Percentiles rank a stretch among this genome's conserved stretches.
phyloP scores from a whole-genome alignment of 371 early-diverging fungal species.

The Apophysomyces sp. region DNA sequence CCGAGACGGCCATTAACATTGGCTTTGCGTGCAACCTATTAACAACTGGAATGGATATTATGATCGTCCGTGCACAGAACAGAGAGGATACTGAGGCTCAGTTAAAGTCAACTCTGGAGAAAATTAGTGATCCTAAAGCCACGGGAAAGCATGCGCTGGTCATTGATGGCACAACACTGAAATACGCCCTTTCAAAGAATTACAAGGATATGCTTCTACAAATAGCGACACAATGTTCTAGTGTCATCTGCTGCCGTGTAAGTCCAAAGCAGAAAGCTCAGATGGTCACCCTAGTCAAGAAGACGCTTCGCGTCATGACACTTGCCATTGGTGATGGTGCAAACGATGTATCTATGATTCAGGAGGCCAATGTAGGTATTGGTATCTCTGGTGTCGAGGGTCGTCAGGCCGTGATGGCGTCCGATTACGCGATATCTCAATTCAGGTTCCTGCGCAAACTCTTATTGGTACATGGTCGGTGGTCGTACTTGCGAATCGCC shows the following conservation, averaged over 20 bases:
- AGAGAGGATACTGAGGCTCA: constrained; percentile 57
- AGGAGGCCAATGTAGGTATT: constrained; percentile 89
- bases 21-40: constrained; percentile 86
- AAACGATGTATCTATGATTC: constrained; percentile 95
- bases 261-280: constrained; percentile 89
- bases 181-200: constrained; percentile 69
- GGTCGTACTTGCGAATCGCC: constrained; percentile 80
- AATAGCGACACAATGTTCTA: constrained; percentile 66
- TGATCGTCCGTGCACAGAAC: constrained; percentile 65
- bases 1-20: constrained; percentile 97
- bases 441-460: constrained; percentile 75
- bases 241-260: constrained; percentile 87
- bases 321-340: constrained; percentile 91
- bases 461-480: constrained; percentile 81
- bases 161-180: constrained; percentile 88
- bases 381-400: constrained; percentile 95
- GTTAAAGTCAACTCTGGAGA: constrained; percentile 28
- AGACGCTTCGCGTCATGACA: constrained; percentile 71
- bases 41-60: constrained; percentile 58
- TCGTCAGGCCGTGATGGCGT: constrained; percentile 86
- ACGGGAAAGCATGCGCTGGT: constrained; percentile 62
- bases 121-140: not conserved
- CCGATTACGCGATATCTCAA: constrained; percentile 88
- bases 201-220: constrained; percentile 59
- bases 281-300: constrained; percentile 63